A percentile compares a stretch with the other conserved stretches of the same genome.
Conservation (phyloP, 108 stramenopile genomes). For the Fistulifera solaris region DNA sequence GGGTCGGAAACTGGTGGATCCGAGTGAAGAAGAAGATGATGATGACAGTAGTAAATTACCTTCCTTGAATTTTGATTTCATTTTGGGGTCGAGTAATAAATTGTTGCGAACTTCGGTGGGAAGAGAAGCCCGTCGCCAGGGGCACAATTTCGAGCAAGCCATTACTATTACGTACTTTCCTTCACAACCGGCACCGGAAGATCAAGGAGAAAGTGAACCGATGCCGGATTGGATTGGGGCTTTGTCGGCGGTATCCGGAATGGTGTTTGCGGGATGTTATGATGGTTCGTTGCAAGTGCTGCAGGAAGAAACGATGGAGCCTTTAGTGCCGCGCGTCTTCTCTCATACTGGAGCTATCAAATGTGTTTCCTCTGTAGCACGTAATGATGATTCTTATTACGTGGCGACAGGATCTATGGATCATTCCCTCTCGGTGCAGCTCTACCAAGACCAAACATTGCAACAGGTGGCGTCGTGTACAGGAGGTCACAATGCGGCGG, state of each 20-base stretch:
- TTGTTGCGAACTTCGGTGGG: constrained; percentile 63
- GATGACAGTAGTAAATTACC: constrained; percentile 35
- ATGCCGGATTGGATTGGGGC: constrained; percentile 77
- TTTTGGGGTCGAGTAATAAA: constrained; percentile 41
- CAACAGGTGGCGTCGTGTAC: neutral
- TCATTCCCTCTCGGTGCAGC: constrained; percentile 58
- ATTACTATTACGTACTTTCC: constrained; percentile 68
- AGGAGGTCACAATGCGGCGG: constrained; percentile 39
- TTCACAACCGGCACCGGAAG: constrained; percentile 40
- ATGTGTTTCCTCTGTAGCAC: constrained; percentile 25
- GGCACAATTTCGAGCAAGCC: constrained; percentile 60
- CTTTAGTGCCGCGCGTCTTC: constrained; percentile 9
- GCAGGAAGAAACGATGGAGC: neutral
- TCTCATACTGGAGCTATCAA: constrained; percentile 67
- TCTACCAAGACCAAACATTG: constrained; percentile 5
- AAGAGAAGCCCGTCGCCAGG: constrained; percentile 56
- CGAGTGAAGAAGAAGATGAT: constrained; percentile 21
- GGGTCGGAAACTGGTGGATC: constrained; percentile 19
- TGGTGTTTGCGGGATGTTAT: constrained; percentile 32
- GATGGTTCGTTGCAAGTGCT: constrained; percentile 62
- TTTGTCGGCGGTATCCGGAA: constrained; percentile 18
- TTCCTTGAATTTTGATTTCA: constrained; percentile 68
- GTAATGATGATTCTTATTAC: constrained; percentile 7
- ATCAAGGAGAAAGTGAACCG: constrained; percentile 42
- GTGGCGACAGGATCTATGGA: constrained; percentile 74